Conservation (phyloP, 2,329 filamentous ascomycete species). For the Fusarium succisae region DNA sequence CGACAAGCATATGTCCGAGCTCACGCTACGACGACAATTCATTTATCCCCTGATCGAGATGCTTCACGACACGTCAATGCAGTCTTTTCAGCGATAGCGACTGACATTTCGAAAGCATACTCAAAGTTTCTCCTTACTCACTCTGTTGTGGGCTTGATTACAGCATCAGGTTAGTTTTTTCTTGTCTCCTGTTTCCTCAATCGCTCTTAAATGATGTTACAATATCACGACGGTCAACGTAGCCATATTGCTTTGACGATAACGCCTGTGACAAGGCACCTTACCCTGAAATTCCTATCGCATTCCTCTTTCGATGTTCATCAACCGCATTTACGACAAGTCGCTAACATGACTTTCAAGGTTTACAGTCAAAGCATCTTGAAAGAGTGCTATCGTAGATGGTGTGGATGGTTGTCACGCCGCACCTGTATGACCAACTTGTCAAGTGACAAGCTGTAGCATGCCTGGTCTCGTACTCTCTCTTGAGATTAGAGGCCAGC, state of each 20-base stretch:
- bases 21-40: constrained; percentile 57
- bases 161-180: constrained; percentile 43
- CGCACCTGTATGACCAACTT: background rate
- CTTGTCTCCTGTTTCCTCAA: background rate
- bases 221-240: constrained; percentile 61
- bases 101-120: constrained; percentile 39
- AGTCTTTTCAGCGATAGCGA: constrained; percentile 19
- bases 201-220: constrained; percentile 51
- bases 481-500: background rate
- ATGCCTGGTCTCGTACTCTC: background rate
- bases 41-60: constrained; percentile 48
- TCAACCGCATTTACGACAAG: background rate
- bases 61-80: constrained; percentile 22
- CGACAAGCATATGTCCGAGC: constrained; percentile 99
- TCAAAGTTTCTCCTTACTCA: background rate
- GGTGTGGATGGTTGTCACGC: background rate
- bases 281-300: constrained; percentile 16
- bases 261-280: constrained; percentile 58
- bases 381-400: background rate
- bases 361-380: background rate
- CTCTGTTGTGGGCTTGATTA: background rate
- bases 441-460: constrained; percentile 8
- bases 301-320: background rate
- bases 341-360: constrained; percentile 22
- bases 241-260: constrained; percentile 59